Evolutionary conservation across 2,329 filamentous ascomycete species (phyloP).

Genomic region (Aspergillus luchuensis): DNA sequence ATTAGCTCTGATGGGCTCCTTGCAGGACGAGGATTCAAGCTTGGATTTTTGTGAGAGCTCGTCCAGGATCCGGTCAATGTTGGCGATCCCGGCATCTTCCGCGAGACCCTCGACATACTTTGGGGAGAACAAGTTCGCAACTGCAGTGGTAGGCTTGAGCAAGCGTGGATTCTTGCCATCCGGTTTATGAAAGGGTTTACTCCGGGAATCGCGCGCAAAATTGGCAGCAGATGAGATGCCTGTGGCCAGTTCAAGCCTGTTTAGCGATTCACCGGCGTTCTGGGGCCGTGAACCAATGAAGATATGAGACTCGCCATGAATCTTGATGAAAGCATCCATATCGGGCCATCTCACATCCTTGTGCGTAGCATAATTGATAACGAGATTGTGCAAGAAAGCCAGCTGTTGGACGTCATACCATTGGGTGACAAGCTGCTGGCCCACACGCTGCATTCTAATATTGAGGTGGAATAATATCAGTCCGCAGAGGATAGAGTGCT

Average conservation of each 20-base stretch:
- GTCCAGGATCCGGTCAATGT: conserved; percentile 21
- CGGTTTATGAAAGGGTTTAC: conserved; percentile 20
- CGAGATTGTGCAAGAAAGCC: conserved; percentile 34
- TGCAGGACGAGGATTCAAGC: conserved; percentile 14
- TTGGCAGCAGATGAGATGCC: conserved; percentile 29
- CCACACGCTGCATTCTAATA: conserved; percentile 28
- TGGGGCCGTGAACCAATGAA: conserved; percentile 33
- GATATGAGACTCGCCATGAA: conserved; percentile 34
- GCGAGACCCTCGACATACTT: conserved; percentile 19
- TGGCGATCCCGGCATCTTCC: conserved; percentile 16
- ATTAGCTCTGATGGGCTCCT: conserved; percentile 13
- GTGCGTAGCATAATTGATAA: conserved; percentile 16
- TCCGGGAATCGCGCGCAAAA: conserved; percentile 32
- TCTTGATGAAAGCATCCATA: conserved; percentile 34
- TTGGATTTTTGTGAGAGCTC: conserved; percentile 23
- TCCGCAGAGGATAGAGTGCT: conserved; percentile 30
- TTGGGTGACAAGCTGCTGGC: conserved; percentile 29
- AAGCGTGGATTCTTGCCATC: conserved; percentile 25
- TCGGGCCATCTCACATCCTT: conserved; percentile 31
- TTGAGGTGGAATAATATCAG: conserved; percentile 30
- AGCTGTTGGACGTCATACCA: conserved; percentile 34
- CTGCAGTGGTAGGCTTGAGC: conserved; percentile 28
- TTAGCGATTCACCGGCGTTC: conserved; percentile 29
- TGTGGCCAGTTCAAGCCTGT: conserved; percentile 31
- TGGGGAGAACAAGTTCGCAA: conserved; percentile 26